Evolutionary conservation across 495 filamentous ascomycete genomes (phyloP).

Genomic region (Talaromyces nanjingensis): DNA sequence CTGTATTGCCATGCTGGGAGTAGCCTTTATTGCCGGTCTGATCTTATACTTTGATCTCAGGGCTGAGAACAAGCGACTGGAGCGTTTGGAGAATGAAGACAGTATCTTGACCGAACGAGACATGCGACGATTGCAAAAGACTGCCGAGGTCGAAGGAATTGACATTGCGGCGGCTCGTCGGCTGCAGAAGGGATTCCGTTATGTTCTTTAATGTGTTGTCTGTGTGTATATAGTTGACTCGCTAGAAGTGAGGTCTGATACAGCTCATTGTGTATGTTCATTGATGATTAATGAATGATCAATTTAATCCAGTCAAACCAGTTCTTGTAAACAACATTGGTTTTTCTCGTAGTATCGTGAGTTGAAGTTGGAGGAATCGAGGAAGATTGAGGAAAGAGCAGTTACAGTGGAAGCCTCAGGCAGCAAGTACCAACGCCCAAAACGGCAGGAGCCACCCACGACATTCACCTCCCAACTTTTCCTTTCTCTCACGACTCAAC

Average conservation of each 20-base stretch:
- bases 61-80: slow-evolving; percentile 38
- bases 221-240: background rate
- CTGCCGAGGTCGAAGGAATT: slow-evolving; percentile 42
- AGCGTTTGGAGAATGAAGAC: slow-evolving; percentile 38
- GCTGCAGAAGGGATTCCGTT: slow-evolving; percentile 44
- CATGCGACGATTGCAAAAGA: slow-evolving; percentile 32
- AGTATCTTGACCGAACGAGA: slow-evolving; percentile 34
- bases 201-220: slow-evolving; percentile 12
- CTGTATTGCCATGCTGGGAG: slow-evolving; percentile 37
- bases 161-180: slow-evolving; percentile 37
- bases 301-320: no score
- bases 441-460: background rate
- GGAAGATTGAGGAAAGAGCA: background rate
- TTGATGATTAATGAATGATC: background rate
- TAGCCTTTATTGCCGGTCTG: slow-evolving; percentile 29
- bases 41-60: slow-evolving; percentile 38
- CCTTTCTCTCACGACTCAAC: background rate
- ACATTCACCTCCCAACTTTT: background rate
- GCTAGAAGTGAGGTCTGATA: background rate
- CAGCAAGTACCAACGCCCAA: background rate
- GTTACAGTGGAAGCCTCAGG: background rate
- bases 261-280: background rate
- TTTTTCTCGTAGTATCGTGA: background rate
- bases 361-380: background rate
- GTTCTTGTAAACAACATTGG: no score